Base-by-base conservation (phyloP, 208 protist species). In the Trypanosoma scelopori region DNA sequence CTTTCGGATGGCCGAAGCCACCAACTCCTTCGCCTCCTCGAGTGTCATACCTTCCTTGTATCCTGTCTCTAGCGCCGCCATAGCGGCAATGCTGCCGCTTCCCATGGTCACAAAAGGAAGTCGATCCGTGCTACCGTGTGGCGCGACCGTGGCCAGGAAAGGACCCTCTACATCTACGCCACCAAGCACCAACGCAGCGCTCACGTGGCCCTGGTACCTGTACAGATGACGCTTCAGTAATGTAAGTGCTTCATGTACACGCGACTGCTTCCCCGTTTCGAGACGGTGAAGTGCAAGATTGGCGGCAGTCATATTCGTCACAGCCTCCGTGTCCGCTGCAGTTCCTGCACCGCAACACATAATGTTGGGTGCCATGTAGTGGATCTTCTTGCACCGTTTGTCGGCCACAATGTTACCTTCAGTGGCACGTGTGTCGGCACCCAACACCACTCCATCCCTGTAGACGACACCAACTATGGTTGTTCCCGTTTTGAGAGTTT, bases 331-430 rank as follows among this genome's bases (percentile, higher is more conserved):
- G 82, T 99, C 99, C 0, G 99, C 99, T 11, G 99, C 96, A 9
- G 99, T 99, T 56, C 99, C 99, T 35, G 99, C 99, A 73, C 99
- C 99, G 75, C 98, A 99, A 87, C 98, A 99, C 87, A 98, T 99
- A 37, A 99, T 99, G 71, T 99, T 99, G 42, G 98, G 95, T 9
- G 99, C 97, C 80, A 99, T 99, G 86, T 99, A 99, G 81, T 99
- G 99, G 70, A 99, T 99, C 89, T 99, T 99, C 62, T 98, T 85
- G 89, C 99, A 99, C 69, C 98, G 98, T 87, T 99, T 99, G 74
- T 99, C 99, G 1, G 97, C 98, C 22, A 99, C 99, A 65, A 99
- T 99, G 62, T 82, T 89, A 39, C 98, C 99, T 57, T 96, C 92
- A 13, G 99, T 99, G 16, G 99, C 99, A 59, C 99, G 89, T 3